phyloP scores from a whole-genome alignment of 345 rosid genomes.

The Citrus reticulata region DNA sequence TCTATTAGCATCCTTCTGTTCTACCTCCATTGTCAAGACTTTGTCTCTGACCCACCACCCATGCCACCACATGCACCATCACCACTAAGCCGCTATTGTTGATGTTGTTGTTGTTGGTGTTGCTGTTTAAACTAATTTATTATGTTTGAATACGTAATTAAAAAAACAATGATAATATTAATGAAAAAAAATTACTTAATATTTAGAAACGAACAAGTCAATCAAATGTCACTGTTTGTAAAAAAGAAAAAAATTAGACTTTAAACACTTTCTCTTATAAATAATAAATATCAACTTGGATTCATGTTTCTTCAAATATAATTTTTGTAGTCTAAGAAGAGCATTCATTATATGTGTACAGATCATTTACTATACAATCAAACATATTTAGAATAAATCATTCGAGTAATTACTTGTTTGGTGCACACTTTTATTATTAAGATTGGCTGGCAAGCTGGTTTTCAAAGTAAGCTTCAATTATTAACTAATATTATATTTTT shows the following conservation, averaged over 20 bases:
- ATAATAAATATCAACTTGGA: background rate
- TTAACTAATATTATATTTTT: background rate
- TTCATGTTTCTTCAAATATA: background rate
- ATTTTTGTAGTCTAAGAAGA: background rate
- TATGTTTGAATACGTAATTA: too few species aligned
- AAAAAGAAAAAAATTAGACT: background rate
- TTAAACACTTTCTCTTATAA: too few species aligned
- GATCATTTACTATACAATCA: background rate
- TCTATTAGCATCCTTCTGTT: background rate
- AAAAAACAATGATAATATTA: too few species aligned
- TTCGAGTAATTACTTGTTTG: background rate
- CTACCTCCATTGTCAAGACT: background rate
- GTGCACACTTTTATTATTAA: background rate
- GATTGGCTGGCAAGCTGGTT: background rate
- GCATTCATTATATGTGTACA: background rate
- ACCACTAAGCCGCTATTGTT: background rate
- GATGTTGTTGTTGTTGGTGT: background rate
- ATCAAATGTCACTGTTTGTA: background rate
- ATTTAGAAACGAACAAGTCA: background rate
- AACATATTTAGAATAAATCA: background rate
- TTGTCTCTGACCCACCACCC: background rate
- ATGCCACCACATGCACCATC: background rate
- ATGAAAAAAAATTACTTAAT: background rate
- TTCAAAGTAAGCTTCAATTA: background rate
- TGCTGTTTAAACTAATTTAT: background rate